Evolutionary conservation across 1,284 basidiomycete species (phyloP).

Genomic region (Trichosporon faecale): DNA sequence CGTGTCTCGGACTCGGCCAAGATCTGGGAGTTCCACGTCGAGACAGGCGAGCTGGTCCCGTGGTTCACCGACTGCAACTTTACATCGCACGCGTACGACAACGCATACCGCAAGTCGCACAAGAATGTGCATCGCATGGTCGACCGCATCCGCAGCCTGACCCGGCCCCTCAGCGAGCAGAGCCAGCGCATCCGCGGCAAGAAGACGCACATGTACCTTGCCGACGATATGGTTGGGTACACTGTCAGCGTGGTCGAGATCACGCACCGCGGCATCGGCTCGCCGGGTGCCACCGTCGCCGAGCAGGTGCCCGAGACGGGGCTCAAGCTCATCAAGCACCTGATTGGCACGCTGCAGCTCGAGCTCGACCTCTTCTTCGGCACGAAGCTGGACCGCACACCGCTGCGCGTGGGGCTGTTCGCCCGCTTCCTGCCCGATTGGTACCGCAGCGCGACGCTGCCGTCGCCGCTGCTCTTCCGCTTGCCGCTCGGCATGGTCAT

Average conservation of each 20-base stretch:
- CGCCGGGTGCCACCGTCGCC: conserved; percentile 56
- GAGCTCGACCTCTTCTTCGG: conserved; percentile 50
- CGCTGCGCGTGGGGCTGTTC: conserved; percentile 75
- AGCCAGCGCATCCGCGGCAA: conserved; percentile 45
- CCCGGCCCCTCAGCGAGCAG: conserved; percentile 47
- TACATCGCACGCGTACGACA: conserved; percentile 31
- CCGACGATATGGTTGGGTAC: conserved; percentile 85
- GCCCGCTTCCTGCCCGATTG: conserved; percentile 83
- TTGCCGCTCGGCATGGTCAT: conserved; percentile 84
- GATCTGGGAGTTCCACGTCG: conserved; percentile 51
- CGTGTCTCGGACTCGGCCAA: conserved; percentile 44
- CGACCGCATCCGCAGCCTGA: conserved; percentile 41
- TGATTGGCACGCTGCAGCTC: conserved; percentile 62
- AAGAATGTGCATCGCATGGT: conserved; percentile 42
- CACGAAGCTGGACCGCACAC: conserved; percentile 60
- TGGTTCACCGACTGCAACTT: conserved; percentile 49
- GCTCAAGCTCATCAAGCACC: conserved; percentile 69
- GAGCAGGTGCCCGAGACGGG: conserved; percentile 76
- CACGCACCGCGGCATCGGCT: conserved; percentile 66
- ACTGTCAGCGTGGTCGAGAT: conserved; percentile 80
- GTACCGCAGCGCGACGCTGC: conserved; percentile 71
- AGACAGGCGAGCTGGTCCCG: conserved; percentile 49
- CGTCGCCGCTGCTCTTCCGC: conserved; percentile 73
- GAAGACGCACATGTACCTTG: conserved; percentile 65
- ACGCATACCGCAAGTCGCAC: conserved; percentile 30